A percentile compares a stretch with the other conserved stretches of the same genome.
phyloP scores from a whole-genome alignment of 148 eudicot species.

The Heliosperma pusillum region DNA sequence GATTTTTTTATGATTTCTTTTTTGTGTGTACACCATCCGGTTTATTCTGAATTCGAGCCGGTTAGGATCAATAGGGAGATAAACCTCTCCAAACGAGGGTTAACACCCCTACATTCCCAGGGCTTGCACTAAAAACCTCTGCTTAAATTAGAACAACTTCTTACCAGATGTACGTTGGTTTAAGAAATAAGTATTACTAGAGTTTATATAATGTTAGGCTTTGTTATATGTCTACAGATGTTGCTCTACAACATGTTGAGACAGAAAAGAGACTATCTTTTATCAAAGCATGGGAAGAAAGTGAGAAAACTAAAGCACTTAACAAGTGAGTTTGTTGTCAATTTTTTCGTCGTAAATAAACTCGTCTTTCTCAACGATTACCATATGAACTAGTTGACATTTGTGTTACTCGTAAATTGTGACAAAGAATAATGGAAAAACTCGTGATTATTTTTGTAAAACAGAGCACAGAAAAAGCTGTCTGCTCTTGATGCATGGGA shows the following conservation, averaged over 20 bases:
- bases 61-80: too few relatives aligned
- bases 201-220: too few relatives aligned
- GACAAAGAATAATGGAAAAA: too few relatives aligned
- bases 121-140: too few relatives aligned
- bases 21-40: too few relatives aligned
- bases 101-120: too few relatives aligned
- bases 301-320: conserved; percentile 54
- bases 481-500: conserved; percentile 66
- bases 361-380: neutral
- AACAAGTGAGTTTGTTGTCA: conserved; percentile 24
- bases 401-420: neutral
- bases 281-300: conserved; percentile 97
- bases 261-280: conserved; percentile 70
- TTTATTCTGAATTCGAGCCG: too few relatives aligned
- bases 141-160: too few relatives aligned
- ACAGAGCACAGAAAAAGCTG: conserved; percentile 69
- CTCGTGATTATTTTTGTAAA: too few relatives aligned
- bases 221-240: conserved; percentile 34
- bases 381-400: neutral
- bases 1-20: neutral
- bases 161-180: too few relatives aligned
- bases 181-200: too few relatives aligned
- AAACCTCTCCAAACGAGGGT: too few relatives aligned
- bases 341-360: neutral
- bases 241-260: conserved; percentile 63